phyloP scores from a whole-genome alignment of 2,329 filamentous ascomycete species.

The Colletotrichum eremochloae region DNA sequence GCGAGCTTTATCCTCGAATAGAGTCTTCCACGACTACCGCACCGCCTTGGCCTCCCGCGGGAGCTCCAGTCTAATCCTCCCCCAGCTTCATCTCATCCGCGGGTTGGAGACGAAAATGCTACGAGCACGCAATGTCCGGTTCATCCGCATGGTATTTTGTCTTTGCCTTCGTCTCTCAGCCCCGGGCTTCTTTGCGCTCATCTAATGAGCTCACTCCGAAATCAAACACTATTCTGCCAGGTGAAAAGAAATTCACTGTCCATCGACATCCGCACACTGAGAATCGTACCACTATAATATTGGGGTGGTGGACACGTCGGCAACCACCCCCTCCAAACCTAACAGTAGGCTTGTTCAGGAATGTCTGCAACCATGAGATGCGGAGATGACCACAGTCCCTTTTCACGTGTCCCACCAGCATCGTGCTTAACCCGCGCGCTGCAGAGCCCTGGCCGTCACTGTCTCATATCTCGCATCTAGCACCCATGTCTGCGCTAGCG shows the following conservation, averaged over 20 bases:
- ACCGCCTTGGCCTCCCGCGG: conserved; percentile 17
- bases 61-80: conserved; percentile 1
- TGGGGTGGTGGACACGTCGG: neutral
- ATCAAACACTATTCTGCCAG: no score
- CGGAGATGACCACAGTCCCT: conserved; percentile 15
- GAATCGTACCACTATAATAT: no score
- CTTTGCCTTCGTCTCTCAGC: no score
- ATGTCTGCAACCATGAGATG: conserved; percentile 8
- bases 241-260: no score
- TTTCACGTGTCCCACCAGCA: conserved; percentile 35
- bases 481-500: conserved; percentile 2
- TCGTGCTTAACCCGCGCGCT: conserved; percentile 26
- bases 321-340: no score
- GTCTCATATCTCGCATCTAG: conserved; percentile 1
- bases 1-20: conserved; percentile 33
- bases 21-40: conserved; percentile 17
- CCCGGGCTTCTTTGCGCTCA: no score
- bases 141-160: no score
- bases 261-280: no score
- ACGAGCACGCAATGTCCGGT: neutral
- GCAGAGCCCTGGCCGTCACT: conserved; percentile 18
- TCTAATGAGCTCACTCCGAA: no score
- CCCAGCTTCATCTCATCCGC: conserved; percentile 12
- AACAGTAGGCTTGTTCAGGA: neutral
- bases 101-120: conserved; percentile 6